These are phyloP conservation scores for Aureobasidium vineae DNA, from an alignment of 2,329 filamentous ascomycete genomes.

Conservation along the genomic window DNA sequence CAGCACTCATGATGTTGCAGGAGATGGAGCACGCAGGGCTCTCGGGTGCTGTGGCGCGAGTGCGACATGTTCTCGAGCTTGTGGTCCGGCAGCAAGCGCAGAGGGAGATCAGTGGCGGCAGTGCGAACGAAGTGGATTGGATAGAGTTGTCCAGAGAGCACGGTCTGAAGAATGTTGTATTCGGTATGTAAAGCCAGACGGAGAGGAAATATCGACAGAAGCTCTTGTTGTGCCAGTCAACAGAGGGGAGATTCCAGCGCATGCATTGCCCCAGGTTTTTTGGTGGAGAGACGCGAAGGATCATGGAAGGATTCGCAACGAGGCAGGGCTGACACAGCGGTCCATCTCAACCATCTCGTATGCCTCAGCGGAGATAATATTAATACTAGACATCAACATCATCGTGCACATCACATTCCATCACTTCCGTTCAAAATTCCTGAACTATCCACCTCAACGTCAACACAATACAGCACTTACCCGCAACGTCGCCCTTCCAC, in stretches of 20 bases:
- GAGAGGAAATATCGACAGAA: neutral
- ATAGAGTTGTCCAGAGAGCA: constrained; percentile 48
- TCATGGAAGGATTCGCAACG: neutral
- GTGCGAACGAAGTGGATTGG: constrained; percentile 52
- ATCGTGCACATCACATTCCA: no score
- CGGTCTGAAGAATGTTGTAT: constrained; percentile 52
- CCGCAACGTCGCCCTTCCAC: neutral
- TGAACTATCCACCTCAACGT: neutral
- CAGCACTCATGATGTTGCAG: constrained; percentile 51
- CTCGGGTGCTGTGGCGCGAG: constrained; percentile 49
- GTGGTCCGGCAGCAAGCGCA: constrained; percentile 51
- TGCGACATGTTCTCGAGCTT: constrained; percentile 47
- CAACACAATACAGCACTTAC: no score
- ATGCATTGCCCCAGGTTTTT: neutral
- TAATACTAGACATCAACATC: no score
- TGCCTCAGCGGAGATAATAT: neutral
- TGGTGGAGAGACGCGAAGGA: neutral
- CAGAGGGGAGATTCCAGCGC: neutral
- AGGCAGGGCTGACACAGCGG: neutral
- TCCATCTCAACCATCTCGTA: neutral
- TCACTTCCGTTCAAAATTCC: no score
- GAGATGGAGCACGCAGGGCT: constrained; percentile 50
- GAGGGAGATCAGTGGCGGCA: constrained; percentile 42
- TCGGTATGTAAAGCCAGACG: constrained; percentile 44
- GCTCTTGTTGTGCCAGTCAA: neutral